phyloP scores from a whole-genome alignment of 345 rosid species.

The Arabis hirsuta region DNA sequence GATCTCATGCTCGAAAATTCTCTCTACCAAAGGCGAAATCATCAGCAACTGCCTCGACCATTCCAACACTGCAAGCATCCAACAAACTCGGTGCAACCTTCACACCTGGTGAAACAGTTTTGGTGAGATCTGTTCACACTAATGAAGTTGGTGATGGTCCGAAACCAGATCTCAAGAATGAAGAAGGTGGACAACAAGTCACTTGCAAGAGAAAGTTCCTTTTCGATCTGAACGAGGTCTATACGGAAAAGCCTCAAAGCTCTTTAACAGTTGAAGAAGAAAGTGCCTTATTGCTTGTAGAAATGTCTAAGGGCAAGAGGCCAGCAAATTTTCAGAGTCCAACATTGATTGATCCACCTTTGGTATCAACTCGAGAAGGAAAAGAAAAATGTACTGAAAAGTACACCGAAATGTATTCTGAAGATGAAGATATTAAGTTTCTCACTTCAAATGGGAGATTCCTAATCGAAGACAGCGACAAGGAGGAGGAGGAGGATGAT shows the following conservation, averaged over 20 bases:
- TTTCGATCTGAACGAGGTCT: constrained; percentile 12
- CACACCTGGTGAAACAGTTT: background rate
- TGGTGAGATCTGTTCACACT: constrained; percentile 23
- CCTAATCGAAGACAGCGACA: constrained; percentile 18
- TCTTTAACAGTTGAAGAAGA: background rate
- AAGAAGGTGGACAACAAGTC: constrained; percentile 16
- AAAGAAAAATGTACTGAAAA: constrained; percentile 20
- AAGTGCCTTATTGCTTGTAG: constrained; percentile 26
- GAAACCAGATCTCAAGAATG: constrained; percentile 13
- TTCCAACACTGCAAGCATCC: constrained; percentile 5
- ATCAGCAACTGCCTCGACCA: constrained; percentile 9
- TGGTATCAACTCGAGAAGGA: constrained; percentile 9
- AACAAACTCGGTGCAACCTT: constrained; percentile 4
- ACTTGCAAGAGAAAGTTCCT: background rate
- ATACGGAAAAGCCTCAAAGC: background rate
- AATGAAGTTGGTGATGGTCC: constrained; percentile 11
- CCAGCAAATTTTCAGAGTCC: background rate
- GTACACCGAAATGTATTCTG: constrained; percentile 1
- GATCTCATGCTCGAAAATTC: constrained; percentile 21
- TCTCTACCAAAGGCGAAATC: background rate
- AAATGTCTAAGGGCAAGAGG: background rate
- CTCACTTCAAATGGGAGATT: background rate
- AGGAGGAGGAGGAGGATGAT: background rate
- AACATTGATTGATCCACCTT: background rate
- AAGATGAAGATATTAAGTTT: constrained; percentile 9